phyloP scores from a whole-genome alignment of 129 eudicot genomes.

The Silybum marianum region DNA sequence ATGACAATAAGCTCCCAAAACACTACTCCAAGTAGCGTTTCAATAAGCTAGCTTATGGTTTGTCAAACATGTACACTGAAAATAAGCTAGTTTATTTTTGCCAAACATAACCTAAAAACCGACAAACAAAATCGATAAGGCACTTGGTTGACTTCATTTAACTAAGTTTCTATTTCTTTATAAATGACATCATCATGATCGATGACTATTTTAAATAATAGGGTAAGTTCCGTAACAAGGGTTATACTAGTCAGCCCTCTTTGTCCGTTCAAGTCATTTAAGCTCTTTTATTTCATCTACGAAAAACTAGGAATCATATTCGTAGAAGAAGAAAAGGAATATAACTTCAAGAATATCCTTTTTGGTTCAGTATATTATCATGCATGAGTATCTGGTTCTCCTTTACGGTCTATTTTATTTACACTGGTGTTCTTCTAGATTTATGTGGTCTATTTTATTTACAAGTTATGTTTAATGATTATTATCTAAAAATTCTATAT shows the following conservation, averaged over 20 bases:
- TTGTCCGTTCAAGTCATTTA: neutral
- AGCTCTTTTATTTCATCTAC: neutral
- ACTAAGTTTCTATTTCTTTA: neutral
- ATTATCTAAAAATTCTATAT: neutral
- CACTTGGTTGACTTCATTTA: neutral
- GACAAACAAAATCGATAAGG: neutral
- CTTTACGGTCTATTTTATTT: neutral
- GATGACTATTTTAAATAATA: neutral
- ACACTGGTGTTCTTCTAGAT: neutral
- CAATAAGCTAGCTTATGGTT: too few relatives aligned
- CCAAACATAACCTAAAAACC: too few relatives aligned
- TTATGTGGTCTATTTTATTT: neutral
- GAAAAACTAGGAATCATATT: neutral
- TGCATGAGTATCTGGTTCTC: neutral
- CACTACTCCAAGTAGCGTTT: too few relatives aligned
- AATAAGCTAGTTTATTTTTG: too few relatives aligned
- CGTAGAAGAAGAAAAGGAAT: neutral
- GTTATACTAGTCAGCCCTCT: neutral
- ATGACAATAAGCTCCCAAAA: too few relatives aligned
- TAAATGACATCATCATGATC: neutral
- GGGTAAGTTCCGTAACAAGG: neutral
- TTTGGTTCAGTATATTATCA: neutral
- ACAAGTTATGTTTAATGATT: neutral
- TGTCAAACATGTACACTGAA: too few relatives aligned
- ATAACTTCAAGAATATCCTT: neutral